A percentile compares a stretch with the other conserved stretches of the same genome.
Conservation (phyloP, 2,329 filamentous ascomycete genomes). For the Fusarium protoensiforme region DNA sequence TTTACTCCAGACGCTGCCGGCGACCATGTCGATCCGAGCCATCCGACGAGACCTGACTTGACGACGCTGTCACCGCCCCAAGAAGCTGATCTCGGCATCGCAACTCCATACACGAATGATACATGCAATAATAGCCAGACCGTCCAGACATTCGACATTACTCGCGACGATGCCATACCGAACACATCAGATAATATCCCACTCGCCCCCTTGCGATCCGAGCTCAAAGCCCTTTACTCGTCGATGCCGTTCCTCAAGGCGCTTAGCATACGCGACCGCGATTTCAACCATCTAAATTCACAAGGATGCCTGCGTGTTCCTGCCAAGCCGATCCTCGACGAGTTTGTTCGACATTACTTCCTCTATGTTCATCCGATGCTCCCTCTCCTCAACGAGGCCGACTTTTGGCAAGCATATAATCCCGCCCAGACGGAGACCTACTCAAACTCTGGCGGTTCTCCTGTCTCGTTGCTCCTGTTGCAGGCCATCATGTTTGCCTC, state of each 20-base stretch:
- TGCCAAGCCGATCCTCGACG: conserved; percentile 31
- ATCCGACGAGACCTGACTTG: conserved; percentile 5
- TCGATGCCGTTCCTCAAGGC: conserved; percentile 31
- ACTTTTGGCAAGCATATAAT: conserved; percentile 32
- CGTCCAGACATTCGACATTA: background rate
- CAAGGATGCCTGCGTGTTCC: conserved; percentile 33
- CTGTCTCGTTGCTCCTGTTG: conserved; percentile 25
- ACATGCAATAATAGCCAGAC: background rate
- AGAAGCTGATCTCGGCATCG: background rate
- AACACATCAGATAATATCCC: background rate
- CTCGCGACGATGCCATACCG: background rate
- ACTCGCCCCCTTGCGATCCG: conserved; percentile 13
- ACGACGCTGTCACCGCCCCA: conserved; percentile 9
- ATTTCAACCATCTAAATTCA: conserved; percentile 19
- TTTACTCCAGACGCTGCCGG: background rate
- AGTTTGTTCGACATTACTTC: conserved; percentile 34
- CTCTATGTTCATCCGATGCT: conserved; percentile 32
- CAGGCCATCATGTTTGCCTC: conserved; percentile 37
- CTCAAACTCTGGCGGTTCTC: background rate
- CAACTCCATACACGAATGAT: background rate
- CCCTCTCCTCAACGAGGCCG: conserved; percentile 29
- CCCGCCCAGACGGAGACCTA: background rate
- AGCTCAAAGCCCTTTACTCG: conserved; percentile 32
- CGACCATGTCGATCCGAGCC: conserved; percentile 6
- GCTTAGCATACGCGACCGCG: conserved; percentile 26